Percentiles rank a stretch among this genome's conserved stretches.
Conservation (phyloP, 495 filamentous ascomycete genomes). For the Talaromyces nanjingensis region DNA sequence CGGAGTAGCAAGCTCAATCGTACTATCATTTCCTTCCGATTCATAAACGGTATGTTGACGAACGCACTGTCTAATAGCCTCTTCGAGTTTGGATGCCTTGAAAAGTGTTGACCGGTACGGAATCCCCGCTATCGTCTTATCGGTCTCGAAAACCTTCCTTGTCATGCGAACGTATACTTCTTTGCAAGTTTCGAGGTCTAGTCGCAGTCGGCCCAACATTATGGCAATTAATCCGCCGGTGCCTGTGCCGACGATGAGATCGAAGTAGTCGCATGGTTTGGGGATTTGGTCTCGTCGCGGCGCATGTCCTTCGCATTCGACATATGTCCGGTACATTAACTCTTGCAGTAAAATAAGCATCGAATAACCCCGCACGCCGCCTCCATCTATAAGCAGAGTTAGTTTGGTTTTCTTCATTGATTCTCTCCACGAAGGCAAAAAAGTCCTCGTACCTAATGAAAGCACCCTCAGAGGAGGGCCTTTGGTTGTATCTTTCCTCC, state of each 20-base stretch:
- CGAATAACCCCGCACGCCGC: conserved; percentile 93
- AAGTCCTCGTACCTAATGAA: conserved; percentile 63
- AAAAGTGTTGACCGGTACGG: conserved; percentile 90
- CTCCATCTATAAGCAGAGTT: conserved; percentile 59
- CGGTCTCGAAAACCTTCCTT: conserved; percentile 89
- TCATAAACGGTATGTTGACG: conserved; percentile 76
- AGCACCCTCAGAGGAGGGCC: conserved; percentile 87
- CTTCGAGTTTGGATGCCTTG: conserved; percentile 92
- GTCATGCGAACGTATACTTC: conserved; percentile 94
- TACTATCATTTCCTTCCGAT: conserved; percentile 53
- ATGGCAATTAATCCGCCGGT: conserved; percentile 93
- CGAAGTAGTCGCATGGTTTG: conserved; percentile 97
- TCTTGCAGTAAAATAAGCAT: conserved; percentile 94
- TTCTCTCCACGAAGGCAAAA: background rate
- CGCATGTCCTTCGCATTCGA: conserved; percentile 74
- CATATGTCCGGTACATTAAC: conserved; percentile 89
- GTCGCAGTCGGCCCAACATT: conserved; percentile 86
- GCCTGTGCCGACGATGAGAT: conserved; percentile 89
- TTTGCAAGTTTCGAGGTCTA: conserved; percentile 94
- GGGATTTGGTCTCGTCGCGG: conserved; percentile 83
- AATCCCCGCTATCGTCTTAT: conserved; percentile 94
- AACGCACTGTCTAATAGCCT: conserved; percentile 87
- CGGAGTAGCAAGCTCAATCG: conserved; percentile 31
- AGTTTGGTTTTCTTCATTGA: background rate
- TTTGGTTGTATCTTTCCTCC: conserved; percentile 89